Conservation (phyloP, 805 yeast species). For the Ogataea angusta region DNA sequence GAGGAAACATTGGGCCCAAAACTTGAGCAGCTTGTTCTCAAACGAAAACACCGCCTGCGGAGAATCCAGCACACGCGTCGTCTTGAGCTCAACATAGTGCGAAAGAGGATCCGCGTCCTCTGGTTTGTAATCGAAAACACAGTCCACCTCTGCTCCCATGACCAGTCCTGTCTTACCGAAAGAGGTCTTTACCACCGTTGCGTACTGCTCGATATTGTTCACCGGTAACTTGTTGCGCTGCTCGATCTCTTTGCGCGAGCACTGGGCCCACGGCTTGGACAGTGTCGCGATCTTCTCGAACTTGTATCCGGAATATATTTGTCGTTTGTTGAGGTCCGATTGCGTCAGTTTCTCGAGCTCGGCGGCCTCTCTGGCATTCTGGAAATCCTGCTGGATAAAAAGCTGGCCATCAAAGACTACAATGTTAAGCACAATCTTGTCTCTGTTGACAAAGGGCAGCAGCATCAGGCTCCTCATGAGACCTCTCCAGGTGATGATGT, state of each 20-base stretch:
- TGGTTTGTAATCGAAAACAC: constrained; percentile 80
- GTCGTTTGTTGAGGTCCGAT: constrained; percentile 34
- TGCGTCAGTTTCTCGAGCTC: constrained; percentile 28
- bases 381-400: constrained; percentile 48
- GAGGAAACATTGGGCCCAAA: constrained; percentile 94
- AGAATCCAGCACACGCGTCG: constrained; percentile 53
- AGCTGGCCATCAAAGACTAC: constrained; percentile 73
- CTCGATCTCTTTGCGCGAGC: constrained; percentile 66
- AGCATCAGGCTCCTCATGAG: constrained; percentile 70
- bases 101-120: constrained; percentile 45
- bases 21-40: constrained; percentile 69
- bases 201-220: constrained; percentile 71
- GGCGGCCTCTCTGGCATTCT: constrained; percentile 31
- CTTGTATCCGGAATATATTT: constrained; percentile 73
- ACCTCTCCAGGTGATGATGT: constrained; percentile 84
- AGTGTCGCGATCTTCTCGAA: constrained; percentile 80
- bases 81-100: constrained; percentile 85
- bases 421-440: constrained; percentile 58
- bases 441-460: constrained; percentile 57
- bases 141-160: constrained; percentile 89
- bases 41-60: constrained; percentile 60
- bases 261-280: constrained; percentile 69
- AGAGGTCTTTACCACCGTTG: constrained; percentile 80
- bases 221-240: constrained; percentile 57
- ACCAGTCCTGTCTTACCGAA: constrained; percentile 68